Conservation (phyloP, 495 filamentous ascomycete species). For the Aspergillus carlsbadensis region DNA sequence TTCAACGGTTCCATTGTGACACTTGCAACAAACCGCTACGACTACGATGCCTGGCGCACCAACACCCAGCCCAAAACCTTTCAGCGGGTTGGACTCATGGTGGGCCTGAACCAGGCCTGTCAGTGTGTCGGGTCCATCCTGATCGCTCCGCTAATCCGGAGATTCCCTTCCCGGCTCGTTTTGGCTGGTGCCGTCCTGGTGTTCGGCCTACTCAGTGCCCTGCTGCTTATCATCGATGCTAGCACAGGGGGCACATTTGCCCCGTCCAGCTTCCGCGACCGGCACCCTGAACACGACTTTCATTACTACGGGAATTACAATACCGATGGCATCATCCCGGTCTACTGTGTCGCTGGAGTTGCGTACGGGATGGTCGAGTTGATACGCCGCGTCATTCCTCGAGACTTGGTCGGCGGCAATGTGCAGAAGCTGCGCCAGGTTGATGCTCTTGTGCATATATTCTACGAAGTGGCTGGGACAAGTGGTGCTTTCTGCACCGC, state of each 20-base stretch:
- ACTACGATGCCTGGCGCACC: slow-evolving; percentile 30
- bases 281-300: slow-evolving; percentile 31
- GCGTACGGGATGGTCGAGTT: slow-evolving; percentile 45
- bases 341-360: slow-evolving; percentile 36
- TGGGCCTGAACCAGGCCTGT: slow-evolving; percentile 43
- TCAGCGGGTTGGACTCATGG: slow-evolving; percentile 41
- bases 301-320: slow-evolving; percentile 42
- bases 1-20: slow-evolving; percentile 44
- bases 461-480: slow-evolving; percentile 44
- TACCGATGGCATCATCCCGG: slow-evolving; percentile 42
- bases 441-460: slow-evolving; percentile 47
- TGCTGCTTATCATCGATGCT: slow-evolving; percentile 28
- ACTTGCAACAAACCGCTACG: slow-evolving; percentile 45
- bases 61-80: slow-evolving; percentile 35
- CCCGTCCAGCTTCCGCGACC: slow-evolving; percentile 17
- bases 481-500: slow-evolving; percentile 42
- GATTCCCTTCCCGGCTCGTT: slow-evolving; percentile 38
- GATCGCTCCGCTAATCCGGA: slow-evolving; percentile 43
- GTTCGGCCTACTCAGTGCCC: slow-evolving; percentile 39
- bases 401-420: slow-evolving; percentile 46
- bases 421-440: slow-evolving; percentile 41
- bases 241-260: slow-evolving; percentile 40
- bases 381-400: slow-evolving; percentile 43
- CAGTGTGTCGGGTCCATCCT: slow-evolving; percentile 46
- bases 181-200: slow-evolving; percentile 34